phyloP scores from a whole-genome alignment of 2,329 filamentous ascomycete species.

The Penicillium sp. region DNA sequence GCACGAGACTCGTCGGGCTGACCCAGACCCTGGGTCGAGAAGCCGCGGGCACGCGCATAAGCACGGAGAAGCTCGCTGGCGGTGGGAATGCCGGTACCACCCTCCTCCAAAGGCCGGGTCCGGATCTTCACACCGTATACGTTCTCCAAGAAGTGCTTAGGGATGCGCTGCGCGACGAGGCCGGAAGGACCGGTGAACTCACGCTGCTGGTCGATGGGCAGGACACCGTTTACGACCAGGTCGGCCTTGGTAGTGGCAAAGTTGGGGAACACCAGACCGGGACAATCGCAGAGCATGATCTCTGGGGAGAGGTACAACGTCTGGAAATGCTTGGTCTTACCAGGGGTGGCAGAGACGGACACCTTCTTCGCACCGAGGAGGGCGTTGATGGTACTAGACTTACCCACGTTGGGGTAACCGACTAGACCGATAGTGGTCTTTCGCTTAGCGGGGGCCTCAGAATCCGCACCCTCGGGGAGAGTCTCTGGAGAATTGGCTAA shows the following conservation, averaged over 20 bases:
- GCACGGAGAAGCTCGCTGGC: constrained; percentile 81
- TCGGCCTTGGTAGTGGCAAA: constrained; percentile 97
- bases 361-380: constrained; percentile 99
- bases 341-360: constrained; percentile 93
- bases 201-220: constrained; percentile 94
- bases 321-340: constrained; percentile 99
- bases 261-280: constrained; percentile 97
- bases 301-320: constrained; percentile 90
- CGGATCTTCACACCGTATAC: constrained; percentile 90
- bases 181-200: constrained; percentile 87
- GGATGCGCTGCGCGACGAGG: constrained; percentile 81
- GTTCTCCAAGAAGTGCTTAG: constrained; percentile 84
- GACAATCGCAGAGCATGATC: constrained; percentile 94
- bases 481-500: constrained; percentile 69
- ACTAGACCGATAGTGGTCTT: constrained; percentile 93
- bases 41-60: constrained; percentile 87
- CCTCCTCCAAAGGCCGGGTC: constrained; percentile 81
- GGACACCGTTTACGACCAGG: constrained; percentile 88
- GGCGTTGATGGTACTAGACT: constrained; percentile 98
- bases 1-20: constrained; percentile 93
- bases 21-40: constrained; percentile 83
- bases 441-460: constrained; percentile 48
- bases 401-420: constrained; percentile 98
- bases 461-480: constrained; percentile 42
- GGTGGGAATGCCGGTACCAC: constrained; percentile 83